Evolutionary conservation across 2,329 filamentous ascomycete species (phyloP), one percentile per base, ranked within the genome.

Genomic region (Stylonectria norvegica): DNA sequence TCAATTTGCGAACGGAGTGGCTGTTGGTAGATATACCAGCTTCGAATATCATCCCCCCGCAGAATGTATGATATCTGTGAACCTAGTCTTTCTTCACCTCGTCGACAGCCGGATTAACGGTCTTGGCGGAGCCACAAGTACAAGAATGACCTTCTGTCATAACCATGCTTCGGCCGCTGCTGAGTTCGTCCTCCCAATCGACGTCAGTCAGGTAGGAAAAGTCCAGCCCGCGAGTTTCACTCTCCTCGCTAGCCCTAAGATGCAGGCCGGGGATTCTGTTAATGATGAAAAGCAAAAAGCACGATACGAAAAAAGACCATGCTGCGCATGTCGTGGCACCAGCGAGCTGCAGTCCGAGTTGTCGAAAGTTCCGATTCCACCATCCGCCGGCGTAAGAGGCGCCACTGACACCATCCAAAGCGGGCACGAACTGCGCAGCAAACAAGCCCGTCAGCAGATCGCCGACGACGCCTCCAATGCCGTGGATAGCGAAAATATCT

Each of bases 401-500:
- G 5, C 59, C 56, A 2, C 65, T 70, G 4, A 63, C 65, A 2
- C 76, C 77, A 27, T 80, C 77, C 11, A 79, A 67, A 5, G 69
- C 68, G 2, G 70, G 69, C 2, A 79, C 70, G 53, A 58, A 61
- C 10, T 59, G 48, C 4, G 74, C 69, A 0, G 78, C 77, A 37
- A 81, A 81, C 20, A 81, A 64, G 3, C 78, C 77, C 0, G 77
- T 80, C 14, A 80, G 53, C 34, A 81, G 65, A 22, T 75, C 71
- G 12, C 77, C 78, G 1, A 80, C 68, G 46, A 74, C 69, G 9
- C 78, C 78, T n/a, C 77, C 77, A 2, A 81, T 62, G 14, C 76
- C 76, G 52, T 81, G 78, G 19, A 81, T 70, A 20, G 75, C 75
- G 44, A 79, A 81, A 35, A 81, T 76, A 43, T 80, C 76, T 36